These are phyloP conservation scores for Pholiota molesta DNA, from an alignment of 768 basidiomycete genomes.

Conservation along the genomic window DNA sequence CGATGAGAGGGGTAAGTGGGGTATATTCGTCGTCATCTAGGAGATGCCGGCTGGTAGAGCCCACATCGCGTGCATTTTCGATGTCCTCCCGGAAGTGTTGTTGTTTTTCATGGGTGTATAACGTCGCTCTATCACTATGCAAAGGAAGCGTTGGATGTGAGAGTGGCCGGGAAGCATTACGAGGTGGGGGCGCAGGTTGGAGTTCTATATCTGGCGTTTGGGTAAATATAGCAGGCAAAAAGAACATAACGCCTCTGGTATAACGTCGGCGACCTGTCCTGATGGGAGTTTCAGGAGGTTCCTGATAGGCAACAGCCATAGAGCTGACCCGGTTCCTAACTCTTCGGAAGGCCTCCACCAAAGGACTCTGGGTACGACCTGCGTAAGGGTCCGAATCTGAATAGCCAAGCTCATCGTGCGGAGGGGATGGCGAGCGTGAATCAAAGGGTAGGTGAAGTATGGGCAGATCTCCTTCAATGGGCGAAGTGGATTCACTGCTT, in stretches of 20 bases:
- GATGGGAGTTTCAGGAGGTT: conserved; percentile 48
- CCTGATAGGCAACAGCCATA: conserved; percentile 43
- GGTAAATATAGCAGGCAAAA: conserved; percentile 82
- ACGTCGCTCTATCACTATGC: conserved; percentile 24
- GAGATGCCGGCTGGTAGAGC: conserved; percentile 15
- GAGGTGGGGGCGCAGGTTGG: conserved; percentile 28
- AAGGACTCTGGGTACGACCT: conserved; percentile 43
- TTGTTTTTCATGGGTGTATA: conserved; percentile 49
- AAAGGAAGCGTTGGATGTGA: conserved; percentile 27
- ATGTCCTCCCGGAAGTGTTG: conserved; percentile 24
- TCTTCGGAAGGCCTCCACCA: conserved; percentile 56
- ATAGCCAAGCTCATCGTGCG: conserved; percentile 48
- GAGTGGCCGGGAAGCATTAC: conserved; percentile 26
- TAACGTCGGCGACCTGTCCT: conserved; percentile 42
- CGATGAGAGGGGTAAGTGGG: conserved; percentile 9
- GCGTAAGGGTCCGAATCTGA: conserved; percentile 42
- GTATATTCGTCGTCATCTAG: conserved; percentile 18
- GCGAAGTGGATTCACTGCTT: conserved; percentile 41
- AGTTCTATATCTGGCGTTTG: conserved; percentile 49
- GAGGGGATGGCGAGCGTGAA: conserved; percentile 58
- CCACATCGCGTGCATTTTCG: conserved; percentile 17
- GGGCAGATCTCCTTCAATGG: conserved; percentile 52
- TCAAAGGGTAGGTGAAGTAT: conserved; percentile 69
- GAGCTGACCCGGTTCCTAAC: conserved; percentile 60
- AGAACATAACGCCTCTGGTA: conserved; percentile 72